These are phyloP conservation scores for Salix suchowensis DNA, from an alignment of 345 rosid species.

Conservation along the genomic window DNA sequence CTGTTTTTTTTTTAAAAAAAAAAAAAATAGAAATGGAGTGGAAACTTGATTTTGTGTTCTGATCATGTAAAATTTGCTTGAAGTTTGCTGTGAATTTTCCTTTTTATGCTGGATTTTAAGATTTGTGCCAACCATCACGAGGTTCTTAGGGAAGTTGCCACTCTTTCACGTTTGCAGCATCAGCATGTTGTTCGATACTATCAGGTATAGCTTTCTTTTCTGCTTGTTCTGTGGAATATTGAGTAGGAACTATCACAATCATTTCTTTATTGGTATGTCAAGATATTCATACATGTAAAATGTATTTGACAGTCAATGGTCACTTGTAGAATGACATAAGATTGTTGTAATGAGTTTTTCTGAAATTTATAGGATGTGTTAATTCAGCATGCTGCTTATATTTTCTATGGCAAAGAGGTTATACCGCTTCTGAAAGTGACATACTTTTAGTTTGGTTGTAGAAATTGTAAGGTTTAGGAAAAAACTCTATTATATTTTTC, in stretches of 20 bases:
- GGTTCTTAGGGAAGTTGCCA: constrained; percentile 85
- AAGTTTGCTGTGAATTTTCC: background rate
- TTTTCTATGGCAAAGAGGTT: background rate
- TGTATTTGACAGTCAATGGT: background rate
- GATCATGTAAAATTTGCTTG: background rate
- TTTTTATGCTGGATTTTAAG: constrained; percentile 1
- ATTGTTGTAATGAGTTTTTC: background rate
- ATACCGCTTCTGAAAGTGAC: background rate
- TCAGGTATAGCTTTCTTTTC: constrained; percentile 51
- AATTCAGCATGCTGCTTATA: background rate
- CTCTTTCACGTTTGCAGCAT: constrained; percentile 96
- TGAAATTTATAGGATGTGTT: background rate
- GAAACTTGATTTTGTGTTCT: constrained; percentile 4
- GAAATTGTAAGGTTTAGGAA: background rate
- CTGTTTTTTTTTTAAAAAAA: background rate
- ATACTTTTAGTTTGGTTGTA: background rate
- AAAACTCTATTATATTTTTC: background rate
- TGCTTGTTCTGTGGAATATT: constrained; percentile 18
- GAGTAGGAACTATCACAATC: background rate
- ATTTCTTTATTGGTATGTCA: background rate
- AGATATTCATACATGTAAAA: background rate
- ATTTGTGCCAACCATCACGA: constrained; percentile 26
- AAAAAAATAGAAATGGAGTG: background rate
- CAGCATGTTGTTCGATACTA: constrained; percentile 98
- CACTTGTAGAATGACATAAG: background rate